Percentiles rank a stretch among this genome's conserved stretches.
phyloP scores from a whole-genome alignment of 306 rosid species.

The Dalbergia cultrata region DNA sequence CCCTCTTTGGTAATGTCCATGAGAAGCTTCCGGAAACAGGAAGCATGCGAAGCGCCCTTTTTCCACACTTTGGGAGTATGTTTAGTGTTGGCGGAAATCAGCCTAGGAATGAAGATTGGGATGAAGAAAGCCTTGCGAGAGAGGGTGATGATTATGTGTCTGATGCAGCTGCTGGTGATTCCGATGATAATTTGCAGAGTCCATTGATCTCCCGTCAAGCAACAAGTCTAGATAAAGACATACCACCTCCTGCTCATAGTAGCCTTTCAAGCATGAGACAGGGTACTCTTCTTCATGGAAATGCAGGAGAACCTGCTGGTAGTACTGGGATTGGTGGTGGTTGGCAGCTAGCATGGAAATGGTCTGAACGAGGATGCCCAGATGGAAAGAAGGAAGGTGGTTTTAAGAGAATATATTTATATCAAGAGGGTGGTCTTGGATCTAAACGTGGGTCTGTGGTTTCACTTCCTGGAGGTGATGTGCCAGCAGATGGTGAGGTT shows the following conservation, averaged over 20 bases:
- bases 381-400: constrained; percentile 89
- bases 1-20: constrained; percentile 92
- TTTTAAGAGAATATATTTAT: constrained; percentile 88
- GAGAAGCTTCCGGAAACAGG: constrained; percentile 83
- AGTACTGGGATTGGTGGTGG: constrained; percentile 95
- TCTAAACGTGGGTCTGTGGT: constrained; percentile 80
- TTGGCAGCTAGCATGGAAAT: constrained; percentile 98
- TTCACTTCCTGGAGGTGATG: constrained; percentile 79
- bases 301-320: constrained; percentile 70
- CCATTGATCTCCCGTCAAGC: constrained; percentile 92
- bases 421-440: constrained; percentile 81
- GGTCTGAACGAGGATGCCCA: constrained; percentile 81
- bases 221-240: constrained; percentile 82
- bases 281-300: constrained; percentile 65
- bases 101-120: constrained; percentile 87
- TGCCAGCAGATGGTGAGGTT: constrained; percentile 60
- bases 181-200: constrained; percentile 83
- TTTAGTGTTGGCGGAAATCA: constrained; percentile 92
- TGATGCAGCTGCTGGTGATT: constrained; percentile 70
- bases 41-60: constrained; percentile 90
- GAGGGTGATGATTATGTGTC: constrained; percentile 84
- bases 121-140: constrained; percentile 86
- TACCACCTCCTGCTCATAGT: constrained; percentile 68
- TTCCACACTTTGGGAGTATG: constrained; percentile 98
- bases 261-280: constrained; percentile 75